Evolutionary conservation across 2,329 filamentous ascomycete genomes (phyloP).

Genomic region (Didymella glomerata): DNA sequence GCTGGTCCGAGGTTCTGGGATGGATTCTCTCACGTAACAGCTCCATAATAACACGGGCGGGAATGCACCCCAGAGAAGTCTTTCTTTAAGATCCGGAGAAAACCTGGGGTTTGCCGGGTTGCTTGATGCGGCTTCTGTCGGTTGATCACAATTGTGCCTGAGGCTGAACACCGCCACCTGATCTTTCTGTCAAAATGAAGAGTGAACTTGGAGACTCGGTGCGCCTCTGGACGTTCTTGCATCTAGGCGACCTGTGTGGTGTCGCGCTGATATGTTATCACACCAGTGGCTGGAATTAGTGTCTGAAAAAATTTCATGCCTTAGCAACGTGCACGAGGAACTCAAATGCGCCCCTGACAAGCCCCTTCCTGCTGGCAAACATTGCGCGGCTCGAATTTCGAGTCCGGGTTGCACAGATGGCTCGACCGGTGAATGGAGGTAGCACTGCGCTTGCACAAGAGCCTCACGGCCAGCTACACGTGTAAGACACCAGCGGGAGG

Average conservation of each 20-base stretch:
- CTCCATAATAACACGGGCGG: slow-evolving; percentile 24
- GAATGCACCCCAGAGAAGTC: slow-evolving; percentile 15
- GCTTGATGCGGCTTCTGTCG: slow-evolving; percentile 16
- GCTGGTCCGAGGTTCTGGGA: not conserved
- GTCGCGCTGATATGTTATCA: not conserved
- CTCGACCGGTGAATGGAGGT: slow-evolving; percentile 8
- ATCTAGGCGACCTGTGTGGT: not conserved
- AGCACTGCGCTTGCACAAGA: slow-evolving; percentile 3
- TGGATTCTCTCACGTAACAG: slow-evolving; percentile 22
- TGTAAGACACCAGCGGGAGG: slow-evolving; percentile 20
- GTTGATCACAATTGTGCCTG: not conserved
- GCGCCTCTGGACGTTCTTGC: slow-evolving; percentile 4
- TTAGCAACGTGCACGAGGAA: slow-evolving; percentile 9
- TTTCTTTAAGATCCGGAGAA: slow-evolving; percentile 10
- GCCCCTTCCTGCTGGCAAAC: not conserved
- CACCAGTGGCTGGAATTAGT: slow-evolving; percentile 4
- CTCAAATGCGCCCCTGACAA: slow-evolving; percentile 4
- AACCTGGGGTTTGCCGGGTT: slow-evolving; percentile 14
- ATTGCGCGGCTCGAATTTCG: not conserved
- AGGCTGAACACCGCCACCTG: slow-evolving; percentile 7
- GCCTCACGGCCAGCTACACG: slow-evolving; percentile 20
- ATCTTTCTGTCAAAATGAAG: not conserved
- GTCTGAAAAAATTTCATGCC: slow-evolving; percentile 3
- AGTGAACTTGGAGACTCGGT: not conserved
- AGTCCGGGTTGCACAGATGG: slow-evolving; percentile 4